phyloP scores from a whole-genome alignment of 2,329 filamentous ascomycete species.

The Metarhizium rileyi region DNA sequence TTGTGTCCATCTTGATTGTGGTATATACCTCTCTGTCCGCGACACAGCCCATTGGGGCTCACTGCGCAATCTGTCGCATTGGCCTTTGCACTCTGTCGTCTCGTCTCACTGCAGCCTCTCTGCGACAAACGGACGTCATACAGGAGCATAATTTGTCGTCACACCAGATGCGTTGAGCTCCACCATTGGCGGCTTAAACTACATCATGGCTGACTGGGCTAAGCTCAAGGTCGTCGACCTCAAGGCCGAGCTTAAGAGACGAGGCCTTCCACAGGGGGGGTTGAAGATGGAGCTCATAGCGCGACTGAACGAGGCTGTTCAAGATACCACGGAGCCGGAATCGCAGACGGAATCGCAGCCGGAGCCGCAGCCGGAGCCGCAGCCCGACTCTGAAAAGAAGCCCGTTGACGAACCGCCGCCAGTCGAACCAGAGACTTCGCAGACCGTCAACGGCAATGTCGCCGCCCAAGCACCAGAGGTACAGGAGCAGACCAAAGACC shows the following conservation, averaged over 20 bases:
- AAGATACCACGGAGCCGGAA: neutral
- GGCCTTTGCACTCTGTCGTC: too few relatives aligned
- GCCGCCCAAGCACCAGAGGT: too few relatives aligned
- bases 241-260: slow-evolving; percentile 62
- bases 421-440: neutral
- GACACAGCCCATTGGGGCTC: neutral
- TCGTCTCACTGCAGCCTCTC: too few relatives aligned
- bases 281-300: slow-evolving; percentile 64
- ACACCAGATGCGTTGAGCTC: neutral
- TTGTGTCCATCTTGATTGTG: neutral
- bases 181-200: neutral
- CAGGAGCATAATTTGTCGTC: neutral
- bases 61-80: neutral
- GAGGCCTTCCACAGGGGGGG: slow-evolving; percentile 59
- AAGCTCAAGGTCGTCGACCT: slow-evolving; percentile 66
- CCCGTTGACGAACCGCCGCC: neutral
- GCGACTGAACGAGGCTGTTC: slow-evolving; percentile 37
- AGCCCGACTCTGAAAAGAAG: neutral
- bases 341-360: neutral
- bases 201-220: slow-evolving; percentile 40
- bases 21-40: neutral
- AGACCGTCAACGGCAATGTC: neutral
- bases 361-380: neutral
- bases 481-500: neutral
- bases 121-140: neutral